Conservation (phyloP, 257 asterid genomes). For the Solanum corneliomulleri region DNA sequence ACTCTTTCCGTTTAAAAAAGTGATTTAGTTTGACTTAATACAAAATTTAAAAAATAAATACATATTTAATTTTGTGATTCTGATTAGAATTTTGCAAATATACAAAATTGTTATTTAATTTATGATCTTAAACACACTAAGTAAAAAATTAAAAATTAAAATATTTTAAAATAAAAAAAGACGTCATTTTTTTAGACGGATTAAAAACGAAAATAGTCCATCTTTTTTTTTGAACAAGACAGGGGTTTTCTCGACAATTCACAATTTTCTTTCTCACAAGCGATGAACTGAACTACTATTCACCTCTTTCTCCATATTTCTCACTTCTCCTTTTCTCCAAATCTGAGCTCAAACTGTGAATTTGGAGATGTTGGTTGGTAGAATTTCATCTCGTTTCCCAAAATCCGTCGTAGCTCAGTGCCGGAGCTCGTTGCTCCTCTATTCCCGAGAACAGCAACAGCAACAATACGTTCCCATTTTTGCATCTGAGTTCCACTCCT, state of each 20-base stretch:
- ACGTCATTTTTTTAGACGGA: no score
- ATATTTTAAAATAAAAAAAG: accelerated
- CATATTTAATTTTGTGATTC: accelerated
- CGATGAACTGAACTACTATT: not conserved
- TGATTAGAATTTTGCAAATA: no score
- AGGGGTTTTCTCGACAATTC: not conserved
- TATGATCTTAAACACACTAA: accelerated
- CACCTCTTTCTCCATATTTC: not conserved
- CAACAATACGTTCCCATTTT: slow-evolving; percentile 8
- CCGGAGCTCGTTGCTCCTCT: slow-evolving; percentile 32
- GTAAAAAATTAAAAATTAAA: accelerated
- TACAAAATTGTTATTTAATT: accelerated
- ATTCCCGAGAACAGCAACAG: slow-evolving; percentile 16
- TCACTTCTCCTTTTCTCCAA: not conserved
- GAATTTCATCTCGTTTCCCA: slow-evolving; percentile 40
- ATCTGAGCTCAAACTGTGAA: not conserved
- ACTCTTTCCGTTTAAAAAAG: accelerated
- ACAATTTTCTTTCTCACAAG: not conserved
- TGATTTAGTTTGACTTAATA: accelerated
- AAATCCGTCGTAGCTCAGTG: slow-evolving; percentile 25
- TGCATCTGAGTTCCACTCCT: slow-evolving; percentile 18
- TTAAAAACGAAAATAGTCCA: no score
- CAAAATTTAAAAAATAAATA: no score
- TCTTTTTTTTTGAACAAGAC: no score
- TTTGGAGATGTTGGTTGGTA: slow-evolving; percentile 40